Base-by-base conservation (phyloP, 139 green algal species). In the Zygnema cylindricum region DNA sequence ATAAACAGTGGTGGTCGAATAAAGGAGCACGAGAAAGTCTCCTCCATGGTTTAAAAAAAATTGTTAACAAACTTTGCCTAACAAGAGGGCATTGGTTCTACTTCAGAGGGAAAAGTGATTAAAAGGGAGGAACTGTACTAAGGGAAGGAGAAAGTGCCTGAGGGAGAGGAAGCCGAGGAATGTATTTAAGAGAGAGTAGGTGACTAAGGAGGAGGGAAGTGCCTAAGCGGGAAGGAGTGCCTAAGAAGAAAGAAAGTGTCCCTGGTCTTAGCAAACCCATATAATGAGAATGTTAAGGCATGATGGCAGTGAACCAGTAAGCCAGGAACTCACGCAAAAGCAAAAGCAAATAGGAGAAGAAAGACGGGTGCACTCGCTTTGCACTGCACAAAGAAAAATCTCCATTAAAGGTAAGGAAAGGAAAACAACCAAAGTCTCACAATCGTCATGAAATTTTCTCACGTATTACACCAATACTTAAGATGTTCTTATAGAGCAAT, bases 341-440 rank as follows among this genome's bases (percentile, higher is more conserved):
- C 81, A 92, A 99, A 98, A 35, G 95, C 96, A 88, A 98, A 98
- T 1, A 93, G 38, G 33, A 99, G 94, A 81, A 99, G 93, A 93
- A 98, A 99, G 2, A 99, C 87, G 1, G 97, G 96, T 3, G 95
- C 77, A 39, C 40, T 92, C 57, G 84, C 84, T 85, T 93, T 93
- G 75, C 76, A 89, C 82, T 87, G 82, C 16, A 39, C 16, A 21
- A 22, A 7, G 16, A 63, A 63, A 63, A 63, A 63, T 63, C 49
- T 38, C 42, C 38, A 55, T 36, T 73, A n/a, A 30, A 73, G 30
- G 30, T 73, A n/a, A n/a, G 30, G 11, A 42, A 55, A 79, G 71
- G 7, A 79, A 11, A 79, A 55, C 38, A 43, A 55, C 42, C 43
- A 43, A 79, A 55, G 57, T 73, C 30, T 73, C 30, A n/a, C 30